These are phyloP conservation scores for Hemisphaericaspora lyxosophila DNA, from an alignment of 1,139 yeast species.

Conservation along the genomic window DNA sequence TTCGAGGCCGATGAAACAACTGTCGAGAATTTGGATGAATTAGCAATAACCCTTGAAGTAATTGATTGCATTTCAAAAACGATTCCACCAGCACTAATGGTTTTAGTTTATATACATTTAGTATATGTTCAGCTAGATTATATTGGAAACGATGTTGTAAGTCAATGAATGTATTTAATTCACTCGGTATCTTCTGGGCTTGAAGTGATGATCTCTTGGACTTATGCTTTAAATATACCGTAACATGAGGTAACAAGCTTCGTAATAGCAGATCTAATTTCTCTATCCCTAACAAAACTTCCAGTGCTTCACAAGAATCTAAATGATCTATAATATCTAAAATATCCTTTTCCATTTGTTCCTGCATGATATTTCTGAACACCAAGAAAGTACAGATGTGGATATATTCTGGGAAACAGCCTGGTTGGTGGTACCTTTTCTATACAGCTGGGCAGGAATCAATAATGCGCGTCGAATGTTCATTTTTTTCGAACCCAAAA, in stretches of 20 bases:
- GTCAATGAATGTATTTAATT: constrained; percentile 38
- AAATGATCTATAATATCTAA: constrained; percentile 6
- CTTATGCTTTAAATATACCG: constrained; percentile 17
- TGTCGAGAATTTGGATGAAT: constrained; percentile 58
- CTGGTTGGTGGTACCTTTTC: too few species aligned
- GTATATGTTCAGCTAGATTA: constrained; percentile 44
- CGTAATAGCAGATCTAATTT: constrained; percentile 19
- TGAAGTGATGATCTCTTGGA: constrained; percentile 2
- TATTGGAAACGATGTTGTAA: constrained; percentile 53
- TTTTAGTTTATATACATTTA: constrained; percentile 24
- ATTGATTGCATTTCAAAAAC: constrained; percentile 35
- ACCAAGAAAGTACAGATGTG: too few species aligned
- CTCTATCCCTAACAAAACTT: constrained; percentile 16
- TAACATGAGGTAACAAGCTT: constrained; percentile 27
- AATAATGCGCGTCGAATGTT: too few species aligned
- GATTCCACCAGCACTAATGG: constrained; percentile 8
- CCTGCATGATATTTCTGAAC: too few species aligned
- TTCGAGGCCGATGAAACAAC: constrained; percentile 37
- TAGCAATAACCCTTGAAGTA: constrained; percentile 62
- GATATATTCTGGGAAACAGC: too few species aligned
- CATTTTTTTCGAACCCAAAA: too few species aligned
- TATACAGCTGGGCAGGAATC: too few species aligned
- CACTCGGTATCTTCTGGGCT: constrained; percentile 11
- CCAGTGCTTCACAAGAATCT: constrained; percentile 1
- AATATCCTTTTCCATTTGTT: constrained; percentile 6